phyloP scores from a whole-genome alignment of 192 early-diverging fungal genomes.

The Coemansia sp. region DNA sequence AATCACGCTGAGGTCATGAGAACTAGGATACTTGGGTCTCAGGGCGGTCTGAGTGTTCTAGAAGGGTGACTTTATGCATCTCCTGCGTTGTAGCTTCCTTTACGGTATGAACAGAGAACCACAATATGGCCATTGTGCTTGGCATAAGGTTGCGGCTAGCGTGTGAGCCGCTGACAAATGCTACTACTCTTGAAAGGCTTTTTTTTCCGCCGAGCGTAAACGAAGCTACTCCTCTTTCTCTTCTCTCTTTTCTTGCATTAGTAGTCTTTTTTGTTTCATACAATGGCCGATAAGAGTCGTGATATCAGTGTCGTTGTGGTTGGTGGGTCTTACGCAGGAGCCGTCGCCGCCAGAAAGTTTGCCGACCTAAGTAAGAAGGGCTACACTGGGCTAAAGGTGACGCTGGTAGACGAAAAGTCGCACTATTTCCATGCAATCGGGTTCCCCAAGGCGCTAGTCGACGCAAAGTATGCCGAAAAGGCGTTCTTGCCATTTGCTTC shows the following conservation, averaged over 20 bases:
- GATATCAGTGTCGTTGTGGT: conserved; percentile 52
- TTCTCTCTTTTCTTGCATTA: neutral
- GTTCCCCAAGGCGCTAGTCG: conserved; percentile 51
- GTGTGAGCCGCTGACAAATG: too few species aligned
- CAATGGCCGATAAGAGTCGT: conserved; percentile 30
- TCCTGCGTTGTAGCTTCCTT: neutral
- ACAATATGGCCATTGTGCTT: neutral
- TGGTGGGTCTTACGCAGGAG: conserved; percentile 59
- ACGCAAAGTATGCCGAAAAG: conserved; percentile 50
- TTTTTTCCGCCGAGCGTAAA: neutral
- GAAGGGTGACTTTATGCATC: neutral
- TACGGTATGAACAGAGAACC: neutral
- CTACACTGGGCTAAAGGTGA: conserved; percentile 47
- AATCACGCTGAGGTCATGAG: conserved; percentile 17
- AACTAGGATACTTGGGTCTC: neutral
- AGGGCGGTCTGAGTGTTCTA: neutral
- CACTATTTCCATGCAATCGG: conserved; percentile 61
- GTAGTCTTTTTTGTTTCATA: neutral
- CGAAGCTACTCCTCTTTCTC: too few species aligned
- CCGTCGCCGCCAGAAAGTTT: conserved; percentile 41
- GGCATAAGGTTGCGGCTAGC: neutral
- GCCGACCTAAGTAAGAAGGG: conserved; percentile 31
- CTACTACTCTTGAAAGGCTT: too few species aligned
- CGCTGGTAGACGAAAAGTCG: conserved; percentile 56
- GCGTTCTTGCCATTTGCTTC: conserved; percentile 55